Evolutionary conservation across 1,284 basidiomycete species (phyloP).

Genomic region (Cryptococcus depauperatus): DNA sequence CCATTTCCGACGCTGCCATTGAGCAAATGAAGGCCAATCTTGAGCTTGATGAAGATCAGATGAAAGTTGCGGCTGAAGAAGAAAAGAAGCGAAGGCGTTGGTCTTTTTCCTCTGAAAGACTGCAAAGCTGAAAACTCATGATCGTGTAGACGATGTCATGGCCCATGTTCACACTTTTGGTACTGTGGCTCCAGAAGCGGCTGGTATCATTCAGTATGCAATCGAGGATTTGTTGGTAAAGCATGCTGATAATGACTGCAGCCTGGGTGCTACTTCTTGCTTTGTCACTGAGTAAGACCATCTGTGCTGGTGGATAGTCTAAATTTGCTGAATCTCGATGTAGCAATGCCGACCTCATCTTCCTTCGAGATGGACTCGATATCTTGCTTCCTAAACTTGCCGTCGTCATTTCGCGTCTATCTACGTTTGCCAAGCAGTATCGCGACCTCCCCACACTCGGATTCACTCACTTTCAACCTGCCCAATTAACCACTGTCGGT

Average conservation of each 20-base stretch:
- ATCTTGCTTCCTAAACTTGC: slow-evolving; percentile 81
- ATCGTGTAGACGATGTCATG: slow-evolving; percentile 81
- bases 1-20: slow-evolving; percentile 83
- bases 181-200: slow-evolving; percentile 84
- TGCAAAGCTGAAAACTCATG: neutral
- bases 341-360: slow-evolving; percentile 95
- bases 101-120: slow-evolving; percentile 7
- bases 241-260: slow-evolving; percentile 32
- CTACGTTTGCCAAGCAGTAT: slow-evolving; percentile 65
- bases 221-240: neutral
- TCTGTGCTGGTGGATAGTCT: neutral
- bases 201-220: slow-evolving; percentile 88
- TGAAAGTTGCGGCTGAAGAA: slow-evolving; percentile 82
- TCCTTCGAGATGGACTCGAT: slow-evolving; percentile 78
- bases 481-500: slow-evolving; percentile 97
- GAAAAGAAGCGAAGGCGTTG: slow-evolving; percentile 87
- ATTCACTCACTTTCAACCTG: slow-evolving; percentile 99
- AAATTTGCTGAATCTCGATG: neutral
- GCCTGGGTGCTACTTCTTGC: slow-evolving; percentile 93
- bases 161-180: slow-evolving; percentile 98
- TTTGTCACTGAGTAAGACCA: slow-evolving; percentile 89
- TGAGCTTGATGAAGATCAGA: slow-evolving; percentile 82
- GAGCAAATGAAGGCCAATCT: slow-evolving; percentile 89
- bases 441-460: slow-evolving; percentile 80
- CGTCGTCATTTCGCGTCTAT: slow-evolving; percentile 78